Evolutionary conservation across 495 filamentous ascomycete species (phyloP).

Genomic region (Chaetomidium leptoderma): DNA sequence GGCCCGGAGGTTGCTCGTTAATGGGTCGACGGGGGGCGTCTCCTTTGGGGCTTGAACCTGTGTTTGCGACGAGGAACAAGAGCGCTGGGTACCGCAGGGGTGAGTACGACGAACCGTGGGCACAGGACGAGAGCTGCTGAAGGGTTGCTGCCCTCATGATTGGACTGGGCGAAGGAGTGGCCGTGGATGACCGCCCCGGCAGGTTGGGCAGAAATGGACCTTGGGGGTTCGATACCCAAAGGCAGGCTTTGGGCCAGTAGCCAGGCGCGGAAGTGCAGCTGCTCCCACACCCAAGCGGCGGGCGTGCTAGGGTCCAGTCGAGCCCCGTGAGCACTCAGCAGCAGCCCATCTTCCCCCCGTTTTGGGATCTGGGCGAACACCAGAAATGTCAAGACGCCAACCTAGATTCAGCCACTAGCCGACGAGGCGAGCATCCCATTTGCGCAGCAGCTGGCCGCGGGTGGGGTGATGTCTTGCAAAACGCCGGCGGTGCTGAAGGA

Average conservation of each 20-base stretch:
- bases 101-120: not conserved
- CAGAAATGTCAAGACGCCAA: not conserved
- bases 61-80: slow-evolving; percentile 13
- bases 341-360: slow-evolving; percentile 12
- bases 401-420: slow-evolving; percentile 17
- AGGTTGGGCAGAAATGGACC: slow-evolving; percentile 40
- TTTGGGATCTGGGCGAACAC: slow-evolving; percentile 14
- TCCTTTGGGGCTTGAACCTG: not conserved
- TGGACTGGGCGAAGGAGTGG: slow-evolving; percentile 31
- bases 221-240: slow-evolving; percentile 36
- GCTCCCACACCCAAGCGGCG: slow-evolving; percentile 28
- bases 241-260: slow-evolving; percentile 28
- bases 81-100: slow-evolving; percentile 15
- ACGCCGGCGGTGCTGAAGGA: not conserved
- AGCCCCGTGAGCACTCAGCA: slow-evolving; percentile 27
- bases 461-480: slow-evolving; percentile 20
- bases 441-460: slow-evolving; percentile 12
- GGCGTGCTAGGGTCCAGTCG: slow-evolving; percentile 23
- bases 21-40: slow-evolving; percentile 21
- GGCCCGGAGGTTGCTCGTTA: too few relatives aligned
- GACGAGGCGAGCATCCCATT: slow-evolving; percentile 17
- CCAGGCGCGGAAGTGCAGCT: slow-evolving; percentile 25
- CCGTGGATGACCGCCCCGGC: slow-evolving; percentile 28
- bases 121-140: slow-evolving; percentile 12
- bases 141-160: slow-evolving; percentile 23